Percentiles rank a stretch among this genome's conserved stretches.
These are phyloP conservation scores for Xylariaceae sp. DNA, from an alignment of 2,329 filamentous ascomycete genomes.

Conservation along the genomic window DNA sequence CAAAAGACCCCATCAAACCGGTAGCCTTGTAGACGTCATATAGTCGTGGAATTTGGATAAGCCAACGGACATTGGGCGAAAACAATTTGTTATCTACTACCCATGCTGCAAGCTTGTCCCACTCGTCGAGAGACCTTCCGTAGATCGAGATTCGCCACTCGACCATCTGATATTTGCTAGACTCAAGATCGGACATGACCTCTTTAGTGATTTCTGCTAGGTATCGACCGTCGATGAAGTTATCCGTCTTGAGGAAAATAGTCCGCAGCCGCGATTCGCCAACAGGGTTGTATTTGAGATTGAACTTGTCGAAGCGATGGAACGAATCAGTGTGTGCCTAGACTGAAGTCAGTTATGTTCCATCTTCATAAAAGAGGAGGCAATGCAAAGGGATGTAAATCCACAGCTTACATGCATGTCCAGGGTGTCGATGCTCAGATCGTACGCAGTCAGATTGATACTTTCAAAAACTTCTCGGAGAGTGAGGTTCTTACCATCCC, in stretches of 20 bases:
- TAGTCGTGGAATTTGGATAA: constrained; percentile 91
- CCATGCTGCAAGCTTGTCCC: constrained; percentile 97
- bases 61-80: constrained; percentile 96
- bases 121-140: constrained; percentile 87
- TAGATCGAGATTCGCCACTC: constrained; percentile 99
- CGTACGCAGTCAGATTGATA: constrained; percentile 96
- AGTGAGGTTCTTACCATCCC: constrained; percentile 90
- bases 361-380: neutral
- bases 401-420: constrained; percentile 84
- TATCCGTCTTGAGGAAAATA: constrained; percentile 99
- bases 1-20: constrained; percentile 83
- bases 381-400: neutral
- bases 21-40: constrained; percentile 95
- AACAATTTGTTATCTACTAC: constrained; percentile 98
- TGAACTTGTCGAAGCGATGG: constrained; percentile 99
- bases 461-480: constrained; percentile 93
- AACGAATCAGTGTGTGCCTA: constrained; percentile 96
- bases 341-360: constrained; percentile 16
- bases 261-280: constrained; percentile 93
- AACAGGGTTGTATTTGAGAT: constrained; percentile 97
- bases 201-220: constrained; percentile 97
- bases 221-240: constrained; percentile 94
- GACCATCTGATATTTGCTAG: constrained; percentile 99
- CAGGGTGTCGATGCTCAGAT: constrained; percentile 95
- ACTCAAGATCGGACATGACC: constrained; percentile 94